phyloP scores from a whole-genome alignment of 1,139 yeast species.

The Kodamaea derodonti region DNA sequence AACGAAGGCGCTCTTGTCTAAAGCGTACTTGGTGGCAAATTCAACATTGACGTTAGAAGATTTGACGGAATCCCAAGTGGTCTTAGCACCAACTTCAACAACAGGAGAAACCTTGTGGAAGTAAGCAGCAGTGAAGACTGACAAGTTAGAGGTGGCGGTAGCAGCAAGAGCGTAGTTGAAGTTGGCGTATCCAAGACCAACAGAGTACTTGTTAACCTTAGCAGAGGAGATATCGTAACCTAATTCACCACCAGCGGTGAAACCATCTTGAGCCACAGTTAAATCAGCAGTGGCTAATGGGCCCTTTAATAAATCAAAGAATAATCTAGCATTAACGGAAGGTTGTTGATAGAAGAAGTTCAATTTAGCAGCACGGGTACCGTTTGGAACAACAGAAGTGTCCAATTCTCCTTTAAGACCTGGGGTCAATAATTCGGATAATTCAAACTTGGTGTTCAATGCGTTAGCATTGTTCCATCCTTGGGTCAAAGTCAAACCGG shows the following conservation, averaged over 20 bases:
- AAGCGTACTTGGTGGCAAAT: conserved; percentile 91
- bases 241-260: conserved; percentile 95
- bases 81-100: conserved; percentile 97
- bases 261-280: conserved; percentile 93
- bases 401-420: conserved; percentile 92
- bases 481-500: conserved; percentile 92
- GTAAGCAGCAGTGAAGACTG: conserved; percentile 92
- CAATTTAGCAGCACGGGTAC: conserved; percentile 85
- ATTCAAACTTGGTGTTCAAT: conserved; percentile 89
- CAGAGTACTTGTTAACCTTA: conserved; percentile 88
- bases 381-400: conserved; percentile 84
- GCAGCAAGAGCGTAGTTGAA: conserved; percentile 85
- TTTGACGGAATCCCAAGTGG: conserved; percentile 84
- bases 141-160: conserved; percentile 84
- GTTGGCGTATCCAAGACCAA: conserved; percentile 91
- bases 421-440: conserved; percentile 88
- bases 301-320: conserved; percentile 92
- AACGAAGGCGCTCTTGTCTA: conserved; percentile 83
- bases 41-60: conserved; percentile 76
- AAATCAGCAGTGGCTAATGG: conserved; percentile 94
- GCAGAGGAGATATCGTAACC: conserved; percentile 95
- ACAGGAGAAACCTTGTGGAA: conserved; percentile 90
- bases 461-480: conserved; percentile 97
- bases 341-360: conserved; percentile 92
- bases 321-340: conserved; percentile 89